These are phyloP conservation scores for Coniferiporia weirii DNA, from an alignment of 1,284 basidiomycete species.

Conservation along the genomic window DNA sequence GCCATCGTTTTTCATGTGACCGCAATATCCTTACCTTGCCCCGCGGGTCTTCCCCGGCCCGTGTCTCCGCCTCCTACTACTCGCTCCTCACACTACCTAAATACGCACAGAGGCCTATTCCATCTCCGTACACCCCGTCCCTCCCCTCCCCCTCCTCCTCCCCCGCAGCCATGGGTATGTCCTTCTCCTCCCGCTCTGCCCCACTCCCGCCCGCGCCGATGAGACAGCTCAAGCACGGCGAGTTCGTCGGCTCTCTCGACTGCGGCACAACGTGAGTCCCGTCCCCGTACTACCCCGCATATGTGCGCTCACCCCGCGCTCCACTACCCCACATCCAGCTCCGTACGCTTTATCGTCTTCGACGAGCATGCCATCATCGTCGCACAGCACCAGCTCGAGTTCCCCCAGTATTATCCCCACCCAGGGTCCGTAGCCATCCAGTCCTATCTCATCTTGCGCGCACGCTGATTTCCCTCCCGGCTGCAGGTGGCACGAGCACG, in stretches of 20 bases:
- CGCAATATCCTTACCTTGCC: too few species aligned
- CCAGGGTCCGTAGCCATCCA: conserved; percentile 55
- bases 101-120: neutral
- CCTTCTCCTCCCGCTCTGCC: neutral
- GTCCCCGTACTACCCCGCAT: conserved; percentile 1
- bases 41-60: too few species aligned
- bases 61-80: too few species aligned
- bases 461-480: conserved; percentile 9
- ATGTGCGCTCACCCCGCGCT: conserved; percentile 8
- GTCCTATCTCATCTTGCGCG: conserved; percentile 3
- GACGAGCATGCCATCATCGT: conserved; percentile 86
- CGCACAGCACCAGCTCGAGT: conserved; percentile 84
- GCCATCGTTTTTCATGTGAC: too few species aligned
- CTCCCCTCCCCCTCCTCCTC: neutral
- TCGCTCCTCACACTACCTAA: too few species aligned
- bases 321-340: conserved; percentile 42
- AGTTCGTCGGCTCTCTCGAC: conserved; percentile 87
- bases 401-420: conserved; percentile 86
- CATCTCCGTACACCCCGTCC: neutral
- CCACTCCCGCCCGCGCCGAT: neutral
- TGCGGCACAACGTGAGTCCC: conserved; percentile 84
- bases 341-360: conserved; percentile 92
- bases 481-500: conserved; percentile 91
- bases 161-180: neutral
- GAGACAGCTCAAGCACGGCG: conserved; percentile 44